Conservation (phyloP, 2,329 filamentous ascomycete genomes). For the Acrodontium crateriforme region DNA sequence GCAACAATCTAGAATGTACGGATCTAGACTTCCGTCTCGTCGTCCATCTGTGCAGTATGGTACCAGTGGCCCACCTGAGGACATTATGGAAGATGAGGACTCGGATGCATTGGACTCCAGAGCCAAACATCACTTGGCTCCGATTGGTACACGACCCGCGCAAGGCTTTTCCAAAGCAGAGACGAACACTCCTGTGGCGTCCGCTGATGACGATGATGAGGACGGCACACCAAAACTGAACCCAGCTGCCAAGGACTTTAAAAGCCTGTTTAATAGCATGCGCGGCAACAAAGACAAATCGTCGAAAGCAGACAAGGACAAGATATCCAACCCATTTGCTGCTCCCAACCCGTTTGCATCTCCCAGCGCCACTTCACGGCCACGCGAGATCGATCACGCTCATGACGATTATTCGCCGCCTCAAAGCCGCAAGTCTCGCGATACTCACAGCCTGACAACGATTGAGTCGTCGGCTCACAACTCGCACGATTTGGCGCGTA, state of each 20-base stretch:
- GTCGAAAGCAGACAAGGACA: slow-evolving; percentile 10
- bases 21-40: slow-evolving; percentile 61
- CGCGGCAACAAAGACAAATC: slow-evolving; percentile 24
- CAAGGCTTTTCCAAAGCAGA: slow-evolving; percentile 10
- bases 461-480: slow-evolving; percentile 18
- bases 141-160: slow-evolving; percentile 59
- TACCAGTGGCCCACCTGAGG: slow-evolving; percentile 48
- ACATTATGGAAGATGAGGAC: slow-evolving; percentile 38
- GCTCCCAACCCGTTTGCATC: too few relatives aligned
- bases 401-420: slow-evolving; percentile 23
- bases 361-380: slow-evolving; percentile 7
- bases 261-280: slow-evolving; percentile 45
- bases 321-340: slow-evolving; percentile 4
- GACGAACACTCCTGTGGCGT: too few relatives aligned
- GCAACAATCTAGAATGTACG: slow-evolving; percentile 16
- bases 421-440: slow-evolving; percentile 27
- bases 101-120: slow-evolving; percentile 28
- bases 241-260: slow-evolving; percentile 80
- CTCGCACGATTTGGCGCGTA: slow-evolving; percentile 16
- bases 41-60: slow-evolving; percentile 68
- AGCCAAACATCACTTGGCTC: slow-evolving; percentile 42
- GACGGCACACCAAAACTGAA: slow-evolving; percentile 53
- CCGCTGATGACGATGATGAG: slow-evolving; percentile 15
- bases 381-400: slow-evolving; percentile 8
- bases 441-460: slow-evolving; percentile 26